Evolutionary conservation across 179 eudicot genomes (phyloP).

Genomic region (Heliamphora pulchella): DNA sequence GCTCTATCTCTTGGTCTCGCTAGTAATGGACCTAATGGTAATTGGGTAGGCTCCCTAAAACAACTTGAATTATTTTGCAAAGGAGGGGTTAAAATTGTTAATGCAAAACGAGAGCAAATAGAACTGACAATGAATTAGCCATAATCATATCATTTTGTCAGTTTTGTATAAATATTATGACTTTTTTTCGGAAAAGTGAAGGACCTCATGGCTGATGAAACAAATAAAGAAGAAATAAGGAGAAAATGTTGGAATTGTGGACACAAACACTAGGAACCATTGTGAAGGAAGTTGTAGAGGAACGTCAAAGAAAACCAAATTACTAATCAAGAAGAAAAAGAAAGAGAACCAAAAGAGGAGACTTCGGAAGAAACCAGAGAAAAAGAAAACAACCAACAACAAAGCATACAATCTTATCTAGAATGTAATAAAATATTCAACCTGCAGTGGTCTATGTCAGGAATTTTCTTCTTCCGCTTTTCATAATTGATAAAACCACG

Average conservation of each 20-base stretch:
- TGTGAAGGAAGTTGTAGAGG: neutral
- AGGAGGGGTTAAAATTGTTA: neutral
- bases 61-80: neutral
- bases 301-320: neutral
- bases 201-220: neutral
- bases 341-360: neutral
- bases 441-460: neutral
- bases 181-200: too few species aligned
- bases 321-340: neutral
- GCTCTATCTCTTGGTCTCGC: too few species aligned
- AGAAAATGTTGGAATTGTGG: neutral
- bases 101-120: neutral
- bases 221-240: neutral
- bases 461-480: neutral
- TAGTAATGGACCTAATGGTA: too few species aligned
- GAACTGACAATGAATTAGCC: neutral
- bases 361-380: neutral
- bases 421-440: neutral
- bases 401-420: neutral
- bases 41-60: neutral
- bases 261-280: neutral
- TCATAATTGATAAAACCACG: neutral
- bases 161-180: neutral
- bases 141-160: neutral
- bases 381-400: conserved; percentile 5